phyloP scores from a whole-genome alignment of 176 grass and related monocot genomes.

The Avena eriantha region DNA sequence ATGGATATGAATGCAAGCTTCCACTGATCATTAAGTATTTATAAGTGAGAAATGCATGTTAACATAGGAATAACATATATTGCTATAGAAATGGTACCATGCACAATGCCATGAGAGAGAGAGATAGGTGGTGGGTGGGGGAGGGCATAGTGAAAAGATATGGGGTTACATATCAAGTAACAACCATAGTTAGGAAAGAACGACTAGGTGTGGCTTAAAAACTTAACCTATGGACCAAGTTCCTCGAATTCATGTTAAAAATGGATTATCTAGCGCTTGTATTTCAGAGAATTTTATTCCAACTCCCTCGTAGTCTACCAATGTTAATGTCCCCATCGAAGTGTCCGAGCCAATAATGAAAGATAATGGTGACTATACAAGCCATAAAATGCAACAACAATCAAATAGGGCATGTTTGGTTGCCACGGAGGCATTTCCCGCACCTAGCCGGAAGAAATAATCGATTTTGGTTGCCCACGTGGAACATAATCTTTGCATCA shows the following conservation, averaged over 20 bases:
- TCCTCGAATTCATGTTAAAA: conserved; percentile 4
- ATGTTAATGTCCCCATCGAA: background rate
- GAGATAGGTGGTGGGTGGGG: background rate
- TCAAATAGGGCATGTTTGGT: background rate
- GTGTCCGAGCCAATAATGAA: background rate
- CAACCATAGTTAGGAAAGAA: conserved; percentile 21
- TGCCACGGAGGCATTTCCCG: too few species aligned
- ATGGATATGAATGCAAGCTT: conserved; percentile 77
- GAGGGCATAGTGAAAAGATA: background rate
- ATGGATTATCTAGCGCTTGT: conserved; percentile 1
- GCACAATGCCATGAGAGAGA: background rate
- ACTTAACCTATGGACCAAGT: background rate
- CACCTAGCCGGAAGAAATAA: too few species aligned
- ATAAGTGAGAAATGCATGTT: conserved; percentile 27
- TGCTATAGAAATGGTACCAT: conserved; percentile 11
- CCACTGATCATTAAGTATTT: conserved; percentile 61
- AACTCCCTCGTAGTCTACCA: background rate
- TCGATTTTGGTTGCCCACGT: too few species aligned
- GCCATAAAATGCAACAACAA: background rate
- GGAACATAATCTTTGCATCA: too few species aligned
- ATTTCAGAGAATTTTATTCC: conserved; percentile 13
- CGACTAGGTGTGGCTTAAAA: background rate
- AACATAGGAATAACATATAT: background rate
- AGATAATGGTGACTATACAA: background rate
- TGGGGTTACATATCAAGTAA: background rate